Evolutionary conservation across 2,329 filamentous ascomycete genomes (phyloP), one percentile per base, ranked within the genome.

Genomic region (Bipolaris gigantea): DNA sequence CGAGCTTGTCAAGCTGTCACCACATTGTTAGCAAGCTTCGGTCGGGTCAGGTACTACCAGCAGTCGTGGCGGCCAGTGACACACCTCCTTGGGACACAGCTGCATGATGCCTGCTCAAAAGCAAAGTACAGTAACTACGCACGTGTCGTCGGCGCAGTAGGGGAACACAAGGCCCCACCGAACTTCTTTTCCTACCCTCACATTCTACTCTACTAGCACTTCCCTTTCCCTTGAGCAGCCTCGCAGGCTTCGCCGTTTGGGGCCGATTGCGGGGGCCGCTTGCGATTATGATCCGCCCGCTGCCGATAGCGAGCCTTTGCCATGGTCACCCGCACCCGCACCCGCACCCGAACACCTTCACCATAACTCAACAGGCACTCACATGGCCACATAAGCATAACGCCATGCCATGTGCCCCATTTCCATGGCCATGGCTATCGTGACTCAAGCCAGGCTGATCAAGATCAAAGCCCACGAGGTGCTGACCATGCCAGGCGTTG

Each of bases 1-100:
- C 84, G 76, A 97, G 90, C 85, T 97, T 97, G 82, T 97, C 93
- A 71, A 97, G 83, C 93, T 97, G 66, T 60, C 16, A 48, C 56
- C 32, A 43, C 43, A 52, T 36, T 23, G 60, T 73, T 64, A 72
- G 69, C 61, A 55, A 49, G 55, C 54, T 54, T 43, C 11, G 49
- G 16, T 23, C 30, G 23, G 40, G n/a, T 32, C n/a, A n/a, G n/a
- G n/a, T n/a, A n/a, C n/a, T n/a, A 32, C n/a, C 10, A 19, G 21
- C 23, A 42, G 40, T 15, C 18, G 18, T 13, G n/a, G 25, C 40
- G 27, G 9, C 8, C n/a, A 43, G 25, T 32, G 15, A 42, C 68
- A 48, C 59, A 73, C 71, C 67, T 74, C 71, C 55, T 72, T 74
- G 30, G 71, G 71, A 61, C 70, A 73, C 65, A 74, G 53, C 60